These are phyloP conservation scores for Suillus subaureus DNA, from an alignment of 768 basidiomycete genomes.

Conservation along the genomic window DNA sequence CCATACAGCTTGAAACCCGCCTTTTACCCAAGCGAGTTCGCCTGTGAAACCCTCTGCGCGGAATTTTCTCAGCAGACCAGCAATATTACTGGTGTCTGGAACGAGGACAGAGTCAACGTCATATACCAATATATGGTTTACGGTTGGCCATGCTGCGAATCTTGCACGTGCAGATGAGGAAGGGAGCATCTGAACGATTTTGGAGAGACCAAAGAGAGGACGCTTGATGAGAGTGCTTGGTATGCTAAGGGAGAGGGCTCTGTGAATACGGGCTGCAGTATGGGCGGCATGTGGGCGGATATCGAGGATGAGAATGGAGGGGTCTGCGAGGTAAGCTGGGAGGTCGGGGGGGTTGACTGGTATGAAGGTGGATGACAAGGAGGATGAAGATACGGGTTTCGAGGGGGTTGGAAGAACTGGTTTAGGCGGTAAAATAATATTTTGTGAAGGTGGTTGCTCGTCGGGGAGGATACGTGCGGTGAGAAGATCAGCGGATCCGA, in stretches of 20 bases:
- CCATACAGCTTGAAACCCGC: slow-evolving; percentile 79
- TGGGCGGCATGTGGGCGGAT: slow-evolving; percentile 83
- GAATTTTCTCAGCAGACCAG: slow-evolving; percentile 78
- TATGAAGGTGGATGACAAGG: slow-evolving; percentile 23
- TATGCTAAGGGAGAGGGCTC: slow-evolving; percentile 83
- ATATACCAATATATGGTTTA: slow-evolving; percentile 75
- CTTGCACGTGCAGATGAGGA: slow-evolving; percentile 53
- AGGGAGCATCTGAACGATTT: slow-evolving; percentile 81
- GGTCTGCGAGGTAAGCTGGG: slow-evolving; percentile 33
- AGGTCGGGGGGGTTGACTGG: slow-evolving; percentile 34
- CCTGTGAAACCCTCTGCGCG: slow-evolving; percentile 58
- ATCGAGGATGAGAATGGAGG: slow-evolving; percentile 72
- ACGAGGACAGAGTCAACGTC: slow-evolving; percentile 75
- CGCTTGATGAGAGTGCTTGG: slow-evolving; percentile 94
- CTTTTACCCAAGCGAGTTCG: slow-evolving; percentile 75
- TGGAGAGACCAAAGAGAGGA: slow-evolving; percentile 79
- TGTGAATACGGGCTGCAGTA: slow-evolving; percentile 61
- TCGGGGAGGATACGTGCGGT: slow-evolving; percentile 38
- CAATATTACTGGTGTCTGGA: slow-evolving; percentile 65
- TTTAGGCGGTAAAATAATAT: background rate
- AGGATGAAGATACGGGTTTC: slow-evolving; percentile 15
- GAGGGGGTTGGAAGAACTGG: slow-evolving; percentile 33
- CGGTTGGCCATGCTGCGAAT: slow-evolving; percentile 61
- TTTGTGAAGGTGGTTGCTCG: slow-evolving; percentile 17
- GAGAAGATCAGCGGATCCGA: slow-evolving; percentile 39